Evolutionary conservation across 2,329 filamentous ascomycete genomes (phyloP).

Genomic region (Ceratocystis alfenasii): DNA sequence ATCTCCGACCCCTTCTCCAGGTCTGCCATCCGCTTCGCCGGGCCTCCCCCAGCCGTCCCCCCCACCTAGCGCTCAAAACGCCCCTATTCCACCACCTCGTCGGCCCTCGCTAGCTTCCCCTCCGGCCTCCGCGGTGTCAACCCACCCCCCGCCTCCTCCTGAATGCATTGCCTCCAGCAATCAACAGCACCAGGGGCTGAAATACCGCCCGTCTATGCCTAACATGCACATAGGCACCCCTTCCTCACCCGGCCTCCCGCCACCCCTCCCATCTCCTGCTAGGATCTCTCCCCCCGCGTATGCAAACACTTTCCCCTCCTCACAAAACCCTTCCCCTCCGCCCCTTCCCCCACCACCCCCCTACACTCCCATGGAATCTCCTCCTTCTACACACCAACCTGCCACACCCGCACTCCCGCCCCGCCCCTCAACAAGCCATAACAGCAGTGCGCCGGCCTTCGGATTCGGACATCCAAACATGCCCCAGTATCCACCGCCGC

Average conservation of each 20-base stretch:
- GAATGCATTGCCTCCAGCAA: neutral
- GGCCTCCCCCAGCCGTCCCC: neutral
- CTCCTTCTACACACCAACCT: neutral
- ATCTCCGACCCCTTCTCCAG: conserved; percentile 4
- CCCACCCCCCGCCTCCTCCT: neutral
- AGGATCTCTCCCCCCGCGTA: neutral
- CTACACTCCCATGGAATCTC: neutral
- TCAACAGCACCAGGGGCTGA: neutral
- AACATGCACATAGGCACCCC: conserved; percentile 16
- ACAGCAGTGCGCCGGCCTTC: neutral
- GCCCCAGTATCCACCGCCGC: conserved; percentile 7
- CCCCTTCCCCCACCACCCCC: conserved; percentile 1
- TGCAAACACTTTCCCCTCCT: neutral
- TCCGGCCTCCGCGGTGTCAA: neutral
- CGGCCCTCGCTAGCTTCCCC: conserved; percentile 2
- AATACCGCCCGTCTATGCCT: conserved; percentile 16
- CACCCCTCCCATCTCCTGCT: neutral
- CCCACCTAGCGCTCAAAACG: neutral
- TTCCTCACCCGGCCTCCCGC: neutral
- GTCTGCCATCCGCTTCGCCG: neutral
- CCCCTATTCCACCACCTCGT: neutral
- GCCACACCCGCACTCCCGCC: conserved; percentile 10
- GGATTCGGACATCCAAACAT: neutral
- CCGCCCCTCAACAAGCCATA: conserved; percentile 11
- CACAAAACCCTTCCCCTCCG: neutral